Evolutionary conservation across 2,329 filamentous ascomycete species (phyloP), one percentile per base, ranked within the genome.

Genomic region (Pseudopithomyces chartarum): DNA sequence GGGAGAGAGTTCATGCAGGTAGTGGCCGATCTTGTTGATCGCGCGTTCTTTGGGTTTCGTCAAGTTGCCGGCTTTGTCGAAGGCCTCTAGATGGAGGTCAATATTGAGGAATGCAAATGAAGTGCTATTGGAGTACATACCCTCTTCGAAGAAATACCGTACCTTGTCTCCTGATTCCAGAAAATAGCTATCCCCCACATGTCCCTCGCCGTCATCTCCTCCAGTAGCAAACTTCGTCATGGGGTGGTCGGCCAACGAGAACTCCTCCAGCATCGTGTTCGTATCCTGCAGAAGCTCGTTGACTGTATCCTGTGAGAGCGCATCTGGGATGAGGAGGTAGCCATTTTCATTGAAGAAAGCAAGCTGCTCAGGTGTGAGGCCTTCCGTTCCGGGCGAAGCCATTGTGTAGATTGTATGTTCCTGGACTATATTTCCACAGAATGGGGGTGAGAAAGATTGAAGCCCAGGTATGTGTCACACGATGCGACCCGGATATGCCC

Each of bases 141-240:
- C 81, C 77, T 96, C 92, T 78, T 98, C 94, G 77, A 98, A 96
- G 84, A 98, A 98, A 84, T 96, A 98, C 57, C 92, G 90, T 59
- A 98, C 82, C 79, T 97, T 94, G 81, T 98, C 91, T 59, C 92
- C 92, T 2, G 90, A 95, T 1, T 82, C 84, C 2, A 98, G 86
- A 79, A 99, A 98, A 83, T 99, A 99, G 72, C 90, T 87, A 79
- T 98, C 95, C 60, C 94, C 93, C 11, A 97, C 90, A 78, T 98
- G 94, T n/a, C 88, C 84, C 44, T 73, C 75, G 44, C 78, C 78
- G 71, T 83, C 79, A 67, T 87, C 82, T 78, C 85, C 88, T 64
- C 93, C 93, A 0, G 94, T 97, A 29, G 90, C 90, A 84, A 99
- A 99, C 72, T 89, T 89, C 8, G 95, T 98, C 83, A 98, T 89